phyloP scores from a whole-genome alignment of 2,329 filamentous ascomycete species.

The Erysiphe pulchra region DNA sequence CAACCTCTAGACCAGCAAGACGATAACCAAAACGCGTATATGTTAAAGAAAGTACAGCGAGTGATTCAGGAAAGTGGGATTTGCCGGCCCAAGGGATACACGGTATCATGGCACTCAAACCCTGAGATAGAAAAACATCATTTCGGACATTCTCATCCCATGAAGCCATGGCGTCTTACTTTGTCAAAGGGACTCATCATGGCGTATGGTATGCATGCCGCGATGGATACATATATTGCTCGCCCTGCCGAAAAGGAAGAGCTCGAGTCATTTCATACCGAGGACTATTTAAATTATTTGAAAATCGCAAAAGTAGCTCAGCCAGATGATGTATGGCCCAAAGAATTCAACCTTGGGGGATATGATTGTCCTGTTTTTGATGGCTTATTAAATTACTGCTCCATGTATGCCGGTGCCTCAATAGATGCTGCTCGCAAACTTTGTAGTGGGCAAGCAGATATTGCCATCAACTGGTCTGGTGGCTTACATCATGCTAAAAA shows the following conservation, averaged over 20 bases:
- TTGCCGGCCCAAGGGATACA: conserved; percentile 59
- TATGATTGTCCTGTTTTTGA: conserved; percentile 95
- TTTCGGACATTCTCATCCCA: conserved; percentile 88
- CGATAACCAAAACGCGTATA: conserved; percentile 8
- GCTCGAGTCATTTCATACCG: conserved; percentile 62
- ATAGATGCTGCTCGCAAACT: conserved; percentile 81
- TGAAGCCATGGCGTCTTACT: conserved; percentile 96
- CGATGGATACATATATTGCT: conserved; percentile 83
- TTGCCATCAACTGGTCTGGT: conserved; percentile 93
- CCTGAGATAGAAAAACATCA: conserved; percentile 88
- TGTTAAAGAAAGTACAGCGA: conserved; percentile 8
- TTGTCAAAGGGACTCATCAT: conserved; percentile 87
- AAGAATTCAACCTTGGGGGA: conserved; percentile 57
- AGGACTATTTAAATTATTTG: conserved; percentile 79
- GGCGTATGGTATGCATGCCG: conserved; percentile 83
- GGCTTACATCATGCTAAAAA: conserved; percentile 93
- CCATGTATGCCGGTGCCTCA: conserved; percentile 73
- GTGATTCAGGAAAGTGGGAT: conserved; percentile 34
- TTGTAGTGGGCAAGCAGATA: conserved; percentile 65
- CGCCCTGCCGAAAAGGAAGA: conserved; percentile 71
- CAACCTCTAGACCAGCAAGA: conserved; percentile 10
- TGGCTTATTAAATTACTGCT: conserved; percentile 84
- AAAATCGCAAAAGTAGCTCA: conserved; percentile 40
- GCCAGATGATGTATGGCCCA: conserved; percentile 35
- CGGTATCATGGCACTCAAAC: conserved; percentile 87